Conservation (phyloP, 306 rosid genomes). For the Delonix regia region DNA sequence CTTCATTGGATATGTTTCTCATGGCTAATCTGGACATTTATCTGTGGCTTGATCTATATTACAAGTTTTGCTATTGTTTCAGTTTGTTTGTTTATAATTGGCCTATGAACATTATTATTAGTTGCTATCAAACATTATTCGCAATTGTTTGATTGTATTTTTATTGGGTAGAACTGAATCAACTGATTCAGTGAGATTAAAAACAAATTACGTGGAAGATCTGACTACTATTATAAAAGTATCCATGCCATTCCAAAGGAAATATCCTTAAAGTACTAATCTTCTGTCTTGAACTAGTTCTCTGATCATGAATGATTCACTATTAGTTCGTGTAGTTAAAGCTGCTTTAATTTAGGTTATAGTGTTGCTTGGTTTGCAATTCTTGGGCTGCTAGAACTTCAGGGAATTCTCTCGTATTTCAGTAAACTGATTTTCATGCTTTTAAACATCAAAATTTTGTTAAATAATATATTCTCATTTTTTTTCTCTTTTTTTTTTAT, state of each 20-base stretch:
- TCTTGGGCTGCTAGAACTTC: conserved; percentile 7
- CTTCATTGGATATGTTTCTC: conserved; percentile 2
- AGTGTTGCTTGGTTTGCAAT: conserved; percentile 5
- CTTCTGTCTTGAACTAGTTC: conserved; percentile 25
- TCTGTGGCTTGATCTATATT: background rate
- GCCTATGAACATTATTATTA: background rate
- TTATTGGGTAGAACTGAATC: background rate
- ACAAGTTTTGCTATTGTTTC: background rate
- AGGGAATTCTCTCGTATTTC: conserved; percentile 10
- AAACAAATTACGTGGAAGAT: background rate
- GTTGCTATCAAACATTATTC: background rate
- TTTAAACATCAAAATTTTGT: background rate
- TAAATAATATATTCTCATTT: conserved; percentile 27
- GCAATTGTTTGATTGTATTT: background rate
- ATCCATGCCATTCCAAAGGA: conserved; percentile 2
- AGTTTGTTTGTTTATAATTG: background rate
- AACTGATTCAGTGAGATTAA: background rate
- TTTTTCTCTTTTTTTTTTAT: conserved; percentile 12
- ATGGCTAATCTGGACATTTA: background rate
- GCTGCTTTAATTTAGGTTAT: conserved; percentile 2
- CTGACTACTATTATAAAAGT: background rate
- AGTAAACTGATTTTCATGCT: conserved; percentile 23
- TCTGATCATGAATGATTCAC: conserved; percentile 13
- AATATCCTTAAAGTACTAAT: background rate
- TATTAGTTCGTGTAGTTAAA: conserved; percentile 8